Conservation (phyloP, 2,329 filamentous ascomycete species). For the Phaeosphaeria sp. region DNA sequence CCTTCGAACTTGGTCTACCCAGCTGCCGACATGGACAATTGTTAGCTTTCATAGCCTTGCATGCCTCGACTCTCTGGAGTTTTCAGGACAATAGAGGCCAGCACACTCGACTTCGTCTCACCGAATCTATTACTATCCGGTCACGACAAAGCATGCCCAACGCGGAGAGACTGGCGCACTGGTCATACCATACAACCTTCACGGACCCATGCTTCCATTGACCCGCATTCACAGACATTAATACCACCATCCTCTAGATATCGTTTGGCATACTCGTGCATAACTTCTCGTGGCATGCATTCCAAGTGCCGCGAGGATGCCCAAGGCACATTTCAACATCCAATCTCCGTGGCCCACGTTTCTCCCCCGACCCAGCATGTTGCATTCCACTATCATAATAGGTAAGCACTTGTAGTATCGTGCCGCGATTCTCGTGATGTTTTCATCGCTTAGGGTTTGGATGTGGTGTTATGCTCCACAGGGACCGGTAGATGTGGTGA, state of each 20-base stretch:
- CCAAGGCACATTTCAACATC: background rate
- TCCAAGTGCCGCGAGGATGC: background rate
- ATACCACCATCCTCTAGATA: background rate
- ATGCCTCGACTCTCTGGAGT: too few species aligned
- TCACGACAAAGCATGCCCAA: too few species aligned
- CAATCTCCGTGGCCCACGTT: background rate
- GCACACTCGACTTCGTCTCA: too few species aligned
- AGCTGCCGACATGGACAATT: too few species aligned
- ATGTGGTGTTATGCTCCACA: constrained; percentile 2
- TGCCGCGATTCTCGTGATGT: background rate
- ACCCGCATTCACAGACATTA: background rate
- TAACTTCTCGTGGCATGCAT: background rate
- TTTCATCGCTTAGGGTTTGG: background rate
- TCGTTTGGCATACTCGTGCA: background rate
- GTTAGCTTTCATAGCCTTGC: too few species aligned
- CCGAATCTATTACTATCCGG: too few species aligned
- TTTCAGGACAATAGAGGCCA: too few species aligned
- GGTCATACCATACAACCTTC: too few species aligned
- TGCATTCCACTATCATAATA: background rate
- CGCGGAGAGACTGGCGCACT: too few species aligned
- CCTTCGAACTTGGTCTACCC: too few species aligned
- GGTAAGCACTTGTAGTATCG: background rate
- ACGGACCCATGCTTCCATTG: background rate
- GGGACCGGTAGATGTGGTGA: background rate
- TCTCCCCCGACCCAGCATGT: background rate